phyloP scores from a whole-genome alignment of 139 green algal genomes.

The Tetradesmus obliquus region DNA sequence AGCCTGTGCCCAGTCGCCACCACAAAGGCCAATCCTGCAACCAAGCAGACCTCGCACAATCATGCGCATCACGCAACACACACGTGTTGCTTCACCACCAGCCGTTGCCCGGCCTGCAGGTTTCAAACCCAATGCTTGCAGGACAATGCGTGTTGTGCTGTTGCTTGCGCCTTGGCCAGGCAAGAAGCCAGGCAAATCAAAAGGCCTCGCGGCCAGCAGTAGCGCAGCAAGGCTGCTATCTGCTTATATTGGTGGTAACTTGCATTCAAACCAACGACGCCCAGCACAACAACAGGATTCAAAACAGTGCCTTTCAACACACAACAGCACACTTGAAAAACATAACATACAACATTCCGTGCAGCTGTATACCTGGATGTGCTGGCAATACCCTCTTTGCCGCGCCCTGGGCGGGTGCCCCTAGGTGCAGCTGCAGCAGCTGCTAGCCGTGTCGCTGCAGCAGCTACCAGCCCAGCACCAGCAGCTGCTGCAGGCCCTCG shows the following conservation, averaged over 20 bases:
- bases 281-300: not conserved
- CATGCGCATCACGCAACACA: too few species aligned
- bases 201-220: not conserved
- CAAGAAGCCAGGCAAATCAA: not conserved
- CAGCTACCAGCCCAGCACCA: not conserved
- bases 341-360: not conserved
- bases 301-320: not conserved
- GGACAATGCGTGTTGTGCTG: not conserved
- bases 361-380: conserved; percentile 13
- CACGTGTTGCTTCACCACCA: not conserved
- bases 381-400: conserved; percentile 28
- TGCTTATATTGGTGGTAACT: not conserved
- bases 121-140: not conserved
- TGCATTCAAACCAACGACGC: not conserved
- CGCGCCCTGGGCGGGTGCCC: not conserved
- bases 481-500: not conserved
- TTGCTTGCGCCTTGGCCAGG: not conserved
- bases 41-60: too few species aligned
- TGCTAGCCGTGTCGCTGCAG: not conserved
- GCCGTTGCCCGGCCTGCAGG: not conserved
- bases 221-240: not conserved
- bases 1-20: too few species aligned
- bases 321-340: not conserved
- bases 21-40: too few species aligned
- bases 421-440: not conserved